Conservation (phyloP, 2,329 filamentous ascomycete genomes). For the Moelleriella libera region DNA sequence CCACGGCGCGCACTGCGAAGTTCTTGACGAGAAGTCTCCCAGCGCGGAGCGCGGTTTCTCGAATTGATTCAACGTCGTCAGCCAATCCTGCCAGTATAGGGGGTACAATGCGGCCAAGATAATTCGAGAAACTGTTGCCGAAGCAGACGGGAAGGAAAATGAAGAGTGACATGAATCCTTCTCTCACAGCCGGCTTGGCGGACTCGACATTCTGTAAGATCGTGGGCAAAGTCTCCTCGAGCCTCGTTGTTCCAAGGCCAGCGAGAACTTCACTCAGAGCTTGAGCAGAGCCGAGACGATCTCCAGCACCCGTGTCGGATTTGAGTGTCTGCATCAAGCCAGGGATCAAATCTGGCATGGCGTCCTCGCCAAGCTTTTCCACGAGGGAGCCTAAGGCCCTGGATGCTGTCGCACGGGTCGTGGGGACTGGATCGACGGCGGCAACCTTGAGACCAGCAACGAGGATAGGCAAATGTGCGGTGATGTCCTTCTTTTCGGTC, state of each 20-base stretch:
- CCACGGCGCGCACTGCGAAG: constrained; percentile 88
- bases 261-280: constrained; percentile 93
- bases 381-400: constrained; percentile 93
- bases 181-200: constrained; percentile 75
- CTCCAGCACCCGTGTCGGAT: constrained; percentile 90
- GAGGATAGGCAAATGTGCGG: constrained; percentile 79
- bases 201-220: constrained; percentile 94
- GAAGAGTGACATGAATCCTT: constrained; percentile 99
- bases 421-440: constrained; percentile 89
- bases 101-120: constrained; percentile 89
- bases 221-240: constrained; percentile 92
- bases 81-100: constrained; percentile 88
- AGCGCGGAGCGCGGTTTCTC: constrained; percentile 88
- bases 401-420: constrained; percentile 88
- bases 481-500: constrained; percentile 88
- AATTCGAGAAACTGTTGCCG: constrained; percentile 94
- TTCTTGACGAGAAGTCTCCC: constrained; percentile 95
- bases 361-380: constrained; percentile 94
- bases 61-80: constrained; percentile 91
- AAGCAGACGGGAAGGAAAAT: constrained; percentile 99
- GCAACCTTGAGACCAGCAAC: constrained; percentile 82
- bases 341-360: constrained; percentile 90
- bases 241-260: constrained; percentile 76
- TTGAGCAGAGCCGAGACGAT: constrained; percentile 90
- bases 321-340: constrained; percentile 96